Conservation (phyloP, 768 basidiomycete species). For the Suillus decipiens region DNA sequence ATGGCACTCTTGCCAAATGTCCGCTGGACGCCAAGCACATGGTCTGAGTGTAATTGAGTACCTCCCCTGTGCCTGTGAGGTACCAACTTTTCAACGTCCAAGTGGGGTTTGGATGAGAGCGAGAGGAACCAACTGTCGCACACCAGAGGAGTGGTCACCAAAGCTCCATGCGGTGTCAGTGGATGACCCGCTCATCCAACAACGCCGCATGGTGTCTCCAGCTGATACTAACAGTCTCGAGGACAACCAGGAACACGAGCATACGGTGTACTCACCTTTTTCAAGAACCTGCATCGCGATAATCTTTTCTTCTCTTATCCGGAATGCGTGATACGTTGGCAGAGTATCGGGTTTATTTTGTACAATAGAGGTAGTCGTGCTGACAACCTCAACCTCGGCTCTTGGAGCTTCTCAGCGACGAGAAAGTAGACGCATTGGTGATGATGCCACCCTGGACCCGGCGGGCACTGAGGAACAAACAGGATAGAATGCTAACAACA, state of each 20-base stretch:
- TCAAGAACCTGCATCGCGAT: neutral
- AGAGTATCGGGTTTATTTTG: neutral
- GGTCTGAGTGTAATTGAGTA: no score
- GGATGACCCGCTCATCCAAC: neutral
- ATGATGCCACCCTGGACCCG: neutral
- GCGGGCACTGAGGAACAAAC: neutral
- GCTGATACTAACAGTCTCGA: neutral
- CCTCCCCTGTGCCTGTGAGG: neutral
- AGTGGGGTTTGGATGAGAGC: neutral
- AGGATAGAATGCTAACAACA: neutral
- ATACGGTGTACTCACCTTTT: neutral
- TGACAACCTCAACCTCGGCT: neutral
- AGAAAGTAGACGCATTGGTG: neutral
- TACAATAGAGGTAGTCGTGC: neutral
- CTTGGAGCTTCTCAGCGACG: neutral
- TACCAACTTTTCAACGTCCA: neutral
- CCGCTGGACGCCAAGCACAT: neutral
- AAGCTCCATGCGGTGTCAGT: neutral
- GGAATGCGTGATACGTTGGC: neutral
- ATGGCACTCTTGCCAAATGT: neutral
- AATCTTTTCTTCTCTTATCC: neutral
- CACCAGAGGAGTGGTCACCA: neutral
- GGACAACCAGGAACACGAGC: neutral
- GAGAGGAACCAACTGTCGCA: neutral
- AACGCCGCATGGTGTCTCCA: neutral